These are phyloP conservation scores for Ceratobasidium sp. DNA, from an alignment of 1,284 basidiomycete genomes.

Conservation along the genomic window DNA sequence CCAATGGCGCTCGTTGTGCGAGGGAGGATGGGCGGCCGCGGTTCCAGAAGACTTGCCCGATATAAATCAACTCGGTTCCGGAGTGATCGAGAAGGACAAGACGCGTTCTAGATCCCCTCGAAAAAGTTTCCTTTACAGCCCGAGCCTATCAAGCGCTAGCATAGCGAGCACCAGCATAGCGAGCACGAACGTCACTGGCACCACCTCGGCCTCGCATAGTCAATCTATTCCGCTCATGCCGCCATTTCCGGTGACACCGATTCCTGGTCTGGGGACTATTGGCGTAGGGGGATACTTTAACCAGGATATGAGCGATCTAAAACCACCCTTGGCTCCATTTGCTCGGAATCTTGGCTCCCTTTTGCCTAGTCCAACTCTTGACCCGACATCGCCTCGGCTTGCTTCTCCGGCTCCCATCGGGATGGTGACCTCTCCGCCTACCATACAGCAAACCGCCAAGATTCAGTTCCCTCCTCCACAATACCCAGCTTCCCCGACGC, in stretches of 20 bases:
- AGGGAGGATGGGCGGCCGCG: conserved; percentile 75
- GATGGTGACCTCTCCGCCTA: too few species aligned
- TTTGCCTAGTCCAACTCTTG: neutral
- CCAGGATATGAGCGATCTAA: neutral
- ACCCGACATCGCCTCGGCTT: neutral
- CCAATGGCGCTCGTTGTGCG: conserved; percentile 77
- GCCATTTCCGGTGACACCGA: conserved; percentile 33
- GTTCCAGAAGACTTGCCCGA: conserved; percentile 69
- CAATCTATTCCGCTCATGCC: conserved; percentile 27
- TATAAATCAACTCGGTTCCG: conserved; percentile 52
- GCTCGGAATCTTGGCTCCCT: neutral
- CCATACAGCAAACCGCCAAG: conserved; percentile 9
- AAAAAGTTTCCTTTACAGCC: neutral
- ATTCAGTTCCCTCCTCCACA: conserved; percentile 35
- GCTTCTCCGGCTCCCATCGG: neutral
- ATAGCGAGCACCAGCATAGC: conserved; percentile 1
- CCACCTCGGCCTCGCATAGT: neutral
- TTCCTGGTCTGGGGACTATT: conserved; percentile 25
- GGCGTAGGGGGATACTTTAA: conserved; percentile 36
- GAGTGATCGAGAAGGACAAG: conserved; percentile 28
- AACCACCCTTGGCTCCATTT: conserved; percentile 23
- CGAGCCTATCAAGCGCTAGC: too few species aligned
- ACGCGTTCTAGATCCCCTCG: conserved; percentile 17
- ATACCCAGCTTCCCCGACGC: conserved; percentile 36
- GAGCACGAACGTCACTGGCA: conserved; percentile 4